Percentiles rank a stretch among this genome's conserved stretches.
Evolutionary conservation across 1,139 yeast species (phyloP).

Genomic region (Yamadazyma oceani): DNA sequence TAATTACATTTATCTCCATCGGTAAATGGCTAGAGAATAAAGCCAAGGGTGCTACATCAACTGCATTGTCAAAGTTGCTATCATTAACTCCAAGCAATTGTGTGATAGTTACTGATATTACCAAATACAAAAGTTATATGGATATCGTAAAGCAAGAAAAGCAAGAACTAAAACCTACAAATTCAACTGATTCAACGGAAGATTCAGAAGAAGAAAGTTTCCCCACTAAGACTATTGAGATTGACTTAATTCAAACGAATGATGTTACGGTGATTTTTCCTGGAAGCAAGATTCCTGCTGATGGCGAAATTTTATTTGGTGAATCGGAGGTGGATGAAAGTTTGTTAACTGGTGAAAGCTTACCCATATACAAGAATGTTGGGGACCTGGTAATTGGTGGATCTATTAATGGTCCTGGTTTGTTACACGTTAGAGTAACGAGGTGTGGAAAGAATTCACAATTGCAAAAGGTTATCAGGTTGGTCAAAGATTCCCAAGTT

Average conservation of each 20-base stretch:
- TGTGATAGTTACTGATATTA: constrained; percentile 51
- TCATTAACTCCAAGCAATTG: constrained; percentile 82
- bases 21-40: constrained; percentile 91
- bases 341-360: constrained; percentile 84
- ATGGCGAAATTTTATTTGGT: constrained; percentile 78
- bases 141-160: constrained; percentile 15
- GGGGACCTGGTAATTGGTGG: constrained; percentile 85
- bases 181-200: not conserved
- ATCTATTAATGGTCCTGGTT: constrained; percentile 79
- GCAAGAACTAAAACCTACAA: constrained; percentile 2
- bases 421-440: constrained; percentile 66
- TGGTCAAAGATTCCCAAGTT: constrained; percentile 89
- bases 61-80: constrained; percentile 77
- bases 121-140: constrained; percentile 23
- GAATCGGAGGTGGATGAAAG: constrained; percentile 86
- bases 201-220: constrained; percentile 15
- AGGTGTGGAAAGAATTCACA: constrained; percentile 82
- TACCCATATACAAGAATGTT: constrained; percentile 61
- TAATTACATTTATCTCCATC: constrained; percentile 75
- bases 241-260: constrained; percentile 73
- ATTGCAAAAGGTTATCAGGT: constrained; percentile 78
- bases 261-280: constrained; percentile 81
- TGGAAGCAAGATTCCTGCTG: constrained; percentile 89
- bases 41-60: constrained; percentile 92
- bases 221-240: constrained; percentile 45